phyloP scores from a whole-genome alignment of 495 filamentous ascomycete species.

The Filosporella fistucella region DNA sequence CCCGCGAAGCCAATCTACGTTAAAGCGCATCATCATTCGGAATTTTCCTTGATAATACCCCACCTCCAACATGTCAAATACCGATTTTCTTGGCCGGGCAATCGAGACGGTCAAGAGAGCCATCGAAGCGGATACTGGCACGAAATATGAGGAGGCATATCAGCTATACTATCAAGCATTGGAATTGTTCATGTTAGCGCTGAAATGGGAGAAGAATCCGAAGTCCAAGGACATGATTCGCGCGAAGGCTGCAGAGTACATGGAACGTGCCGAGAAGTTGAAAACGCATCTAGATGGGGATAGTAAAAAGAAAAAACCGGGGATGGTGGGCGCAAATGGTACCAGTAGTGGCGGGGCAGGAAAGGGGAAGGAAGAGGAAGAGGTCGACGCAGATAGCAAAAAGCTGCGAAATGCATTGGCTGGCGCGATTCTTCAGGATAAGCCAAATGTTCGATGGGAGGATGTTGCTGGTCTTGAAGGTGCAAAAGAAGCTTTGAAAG shows the following conservation, averaged over 20 bases:
- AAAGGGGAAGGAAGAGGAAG: conserved; percentile 52
- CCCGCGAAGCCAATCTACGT: too few relatives aligned
- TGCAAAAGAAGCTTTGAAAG: conserved; percentile 95
- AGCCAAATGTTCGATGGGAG: conserved; percentile 95
- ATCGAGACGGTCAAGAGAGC: conserved; percentile 95
- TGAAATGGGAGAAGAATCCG: conserved; percentile 98
- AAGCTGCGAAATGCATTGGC: conserved; percentile 87
- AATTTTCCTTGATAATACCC: conserved; percentile 1
- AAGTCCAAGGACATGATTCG: conserved; percentile 96
- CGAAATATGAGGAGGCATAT: conserved; percentile 94
- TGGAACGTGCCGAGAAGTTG: conserved; percentile 96
- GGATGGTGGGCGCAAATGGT: conserved; percentile 83
- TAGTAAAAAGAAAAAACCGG: conserved; percentile 65
- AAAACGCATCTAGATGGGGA: conserved; percentile 84
- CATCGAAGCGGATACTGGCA: conserved; percentile 92
- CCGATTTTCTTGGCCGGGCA: conserved; percentile 91
- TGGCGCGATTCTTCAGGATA: conserved; percentile 89
- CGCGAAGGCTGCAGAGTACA: conserved; percentile 88
- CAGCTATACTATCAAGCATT: conserved; percentile 90
- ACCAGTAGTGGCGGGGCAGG: conserved; percentile 53
- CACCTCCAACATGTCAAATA: conserved; percentile 76
- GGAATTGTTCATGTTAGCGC: conserved; percentile 91
- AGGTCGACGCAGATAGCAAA: conserved; percentile 84
- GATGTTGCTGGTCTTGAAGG: conserved; percentile 95
- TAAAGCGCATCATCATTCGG: too few relatives aligned